These are phyloP conservation scores for Silene vulgaris DNA, from an alignment of 179 eudicot genomes.

Conservation along the genomic window DNA sequence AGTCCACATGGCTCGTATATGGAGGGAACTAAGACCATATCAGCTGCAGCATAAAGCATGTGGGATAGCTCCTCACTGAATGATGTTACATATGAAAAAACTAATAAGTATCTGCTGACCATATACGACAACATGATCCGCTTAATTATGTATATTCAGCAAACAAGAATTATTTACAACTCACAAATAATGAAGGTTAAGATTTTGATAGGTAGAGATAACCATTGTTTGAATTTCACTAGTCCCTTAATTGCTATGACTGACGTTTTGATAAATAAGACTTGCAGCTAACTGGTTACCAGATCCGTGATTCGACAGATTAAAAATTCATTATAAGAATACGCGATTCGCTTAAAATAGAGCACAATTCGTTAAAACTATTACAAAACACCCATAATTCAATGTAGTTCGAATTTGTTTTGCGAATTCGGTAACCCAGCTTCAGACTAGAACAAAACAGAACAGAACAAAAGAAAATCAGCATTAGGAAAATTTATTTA, in stretches of 20 bases:
- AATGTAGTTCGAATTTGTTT: too few relatives aligned
- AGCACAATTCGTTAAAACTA: too few relatives aligned
- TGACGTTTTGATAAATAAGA: neutral
- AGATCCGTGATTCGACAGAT: too few relatives aligned
- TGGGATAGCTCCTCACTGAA: constrained; percentile 85
- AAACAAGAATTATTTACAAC: constrained; percentile 7
- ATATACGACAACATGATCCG: neutral
- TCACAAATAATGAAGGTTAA: neutral
- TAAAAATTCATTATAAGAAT: too few relatives aligned
- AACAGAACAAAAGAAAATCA: neutral
- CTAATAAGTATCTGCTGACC: constrained; percentile 7
- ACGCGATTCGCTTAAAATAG: too few relatives aligned
- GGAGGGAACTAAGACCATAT: constrained; percentile 85
- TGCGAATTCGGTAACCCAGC: neutral
- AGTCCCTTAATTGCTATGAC: neutral
- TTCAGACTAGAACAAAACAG: neutral
- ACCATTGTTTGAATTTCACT: neutral
- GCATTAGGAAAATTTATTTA: neutral
- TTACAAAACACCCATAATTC: too few relatives aligned
- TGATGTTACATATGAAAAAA: constrained; percentile 18
- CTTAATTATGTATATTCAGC: neutral
- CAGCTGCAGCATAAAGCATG: constrained; percentile 92
- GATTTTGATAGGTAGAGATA: neutral
- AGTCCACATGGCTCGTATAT: constrained; percentile 93
- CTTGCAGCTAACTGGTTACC: too few relatives aligned